phyloP scores from a whole-genome alignment of 345 rosid genomes.

The Corchorus olitorius region DNA sequence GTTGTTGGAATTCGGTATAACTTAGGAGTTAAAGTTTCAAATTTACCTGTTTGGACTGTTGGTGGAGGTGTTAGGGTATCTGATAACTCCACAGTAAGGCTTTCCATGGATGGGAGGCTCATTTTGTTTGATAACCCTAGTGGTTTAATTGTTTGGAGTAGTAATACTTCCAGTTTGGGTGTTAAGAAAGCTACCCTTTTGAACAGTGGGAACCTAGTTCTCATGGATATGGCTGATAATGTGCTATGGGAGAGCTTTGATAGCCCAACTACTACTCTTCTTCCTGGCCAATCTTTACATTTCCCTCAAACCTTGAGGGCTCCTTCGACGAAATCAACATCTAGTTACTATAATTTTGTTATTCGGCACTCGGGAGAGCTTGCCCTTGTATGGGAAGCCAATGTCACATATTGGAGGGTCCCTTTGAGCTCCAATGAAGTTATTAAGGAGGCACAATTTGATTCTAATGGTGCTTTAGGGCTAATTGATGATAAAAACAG shows the following conservation, averaged over 20 bases:
- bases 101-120: constrained; percentile 41
- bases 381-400: constrained; percentile 44
- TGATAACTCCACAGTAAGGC: constrained; percentile 39
- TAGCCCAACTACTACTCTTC: constrained; percentile 41
- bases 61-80: constrained; percentile 42
- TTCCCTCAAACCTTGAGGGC: constrained; percentile 42
- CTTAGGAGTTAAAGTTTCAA: constrained; percentile 34
- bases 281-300: constrained; percentile 41
- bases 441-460: constrained; percentile 36
- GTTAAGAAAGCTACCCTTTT: constrained; percentile 40
- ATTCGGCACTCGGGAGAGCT: constrained; percentile 38
- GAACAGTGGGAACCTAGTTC: constrained; percentile 39
- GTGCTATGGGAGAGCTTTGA: constrained; percentile 43
- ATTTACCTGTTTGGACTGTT: constrained; percentile 41
- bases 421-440: constrained; percentile 29
- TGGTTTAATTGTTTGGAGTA: constrained; percentile 38
- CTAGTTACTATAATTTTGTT: constrained; percentile 40
- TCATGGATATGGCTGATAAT: constrained; percentile 30
- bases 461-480: constrained; percentile 30
- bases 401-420: constrained; percentile 43
- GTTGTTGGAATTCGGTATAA: constrained; percentile 42
- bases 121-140: constrained; percentile 36
- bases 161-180: constrained; percentile 38
- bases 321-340: constrained; percentile 33
- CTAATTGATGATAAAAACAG: constrained; percentile 25